Percentiles rank a stretch among this genome's conserved stretches.
phyloP scores from a whole-genome alignment of 108 stramenopile species.

The Cyclostephanos invisitatus region DNA sequence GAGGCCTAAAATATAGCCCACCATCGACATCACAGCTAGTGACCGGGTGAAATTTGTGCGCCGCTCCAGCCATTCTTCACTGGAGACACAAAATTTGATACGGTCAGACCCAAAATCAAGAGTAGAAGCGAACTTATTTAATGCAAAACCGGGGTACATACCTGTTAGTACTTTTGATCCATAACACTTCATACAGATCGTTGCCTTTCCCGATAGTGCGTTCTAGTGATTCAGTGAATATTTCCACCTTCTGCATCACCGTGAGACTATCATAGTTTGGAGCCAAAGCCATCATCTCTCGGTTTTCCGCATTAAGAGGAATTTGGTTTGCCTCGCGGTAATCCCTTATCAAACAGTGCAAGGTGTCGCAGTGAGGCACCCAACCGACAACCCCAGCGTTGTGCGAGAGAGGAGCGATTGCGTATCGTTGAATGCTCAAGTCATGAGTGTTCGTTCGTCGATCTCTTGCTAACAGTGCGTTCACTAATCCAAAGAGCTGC shows the following conservation, averaged over 20 bases:
- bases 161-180: slow-evolving; percentile 93
- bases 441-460: slow-evolving; percentile 92
- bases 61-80: slow-evolving; percentile 97
- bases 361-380: slow-evolving; percentile 98
- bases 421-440: slow-evolving; percentile 94
- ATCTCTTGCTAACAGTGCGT: slow-evolving; percentile 96
- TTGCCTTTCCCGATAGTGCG: slow-evolving; percentile 88
- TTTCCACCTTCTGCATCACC: slow-evolving; percentile 98
- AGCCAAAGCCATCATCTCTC: slow-evolving; percentile 89
- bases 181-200: slow-evolving; percentile 95
- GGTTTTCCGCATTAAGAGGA: slow-evolving; percentile 93
- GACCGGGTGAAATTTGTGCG: slow-evolving; percentile 96
- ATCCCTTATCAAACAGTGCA: slow-evolving; percentile 94
- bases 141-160: neutral
- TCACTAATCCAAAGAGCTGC: slow-evolving; percentile 99
- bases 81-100: neutral
- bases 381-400: slow-evolving; percentile 98
- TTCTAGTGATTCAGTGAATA: slow-evolving; percentile 89
- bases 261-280: slow-evolving; percentile 93
- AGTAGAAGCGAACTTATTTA: neutral
- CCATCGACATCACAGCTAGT: slow-evolving; percentile 99
- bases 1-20: slow-evolving; percentile 96
- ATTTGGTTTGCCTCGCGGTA: slow-evolving; percentile 91
- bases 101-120: neutral
- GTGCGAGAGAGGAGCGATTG: slow-evolving; percentile 95